Evolutionary conservation across 2,329 filamentous ascomycete species (phyloP), one percentile per base, ranked within the genome.

Genomic region (Pseudofabraea citricarpa): DNA sequence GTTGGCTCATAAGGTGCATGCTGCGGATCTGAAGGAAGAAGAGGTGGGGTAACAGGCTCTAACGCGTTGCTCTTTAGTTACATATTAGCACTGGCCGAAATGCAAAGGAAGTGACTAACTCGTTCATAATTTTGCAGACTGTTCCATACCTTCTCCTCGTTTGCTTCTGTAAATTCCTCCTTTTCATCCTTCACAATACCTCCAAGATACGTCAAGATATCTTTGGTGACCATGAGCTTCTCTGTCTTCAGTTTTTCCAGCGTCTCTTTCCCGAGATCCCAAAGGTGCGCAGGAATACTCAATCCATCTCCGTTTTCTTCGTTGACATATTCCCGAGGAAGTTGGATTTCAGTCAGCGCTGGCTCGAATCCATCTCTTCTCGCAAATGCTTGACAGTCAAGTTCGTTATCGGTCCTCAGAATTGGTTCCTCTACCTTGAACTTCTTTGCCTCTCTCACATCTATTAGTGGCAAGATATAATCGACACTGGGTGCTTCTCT

Each of bases 21-120:
- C 13, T 46, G 35, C 15, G 26, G 15, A 15, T 47, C 35, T 15
- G 49, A 36, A 1, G 61, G 58, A 4, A 57, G 54, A 5, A 64
- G 44, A 5, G 56, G 61, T 20, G 60, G 61, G 13, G 61, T 61
- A 5, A 63, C 43, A 26, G 51, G 53, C 21, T 56, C 53, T 12
- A 53, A 37, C 8, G 26, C 43, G 20, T 24, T 43, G 27, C 48
- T 54, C 58, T 60, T 24, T 10, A 36, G 8, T 23, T 35, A 18
- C 18, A 36, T 23, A 15, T 10, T 23, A 22, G 12, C 10, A 21
- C 4, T 5, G 41, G 2, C 15, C 6, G 12, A 29, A 29, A 29
- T 6, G 12, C 6, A 2, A 12, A 7, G 3, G 18, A 41, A 21
- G n/a, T 1, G 1, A 50, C 52, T 29, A 43, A 59, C 60, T 37